Percentiles rank a stretch among this genome's conserved stretches.
Evolutionary conservation across 1,284 basidiomycete genomes (phyloP).

Genomic region (Leccinum fuscescens): DNA sequence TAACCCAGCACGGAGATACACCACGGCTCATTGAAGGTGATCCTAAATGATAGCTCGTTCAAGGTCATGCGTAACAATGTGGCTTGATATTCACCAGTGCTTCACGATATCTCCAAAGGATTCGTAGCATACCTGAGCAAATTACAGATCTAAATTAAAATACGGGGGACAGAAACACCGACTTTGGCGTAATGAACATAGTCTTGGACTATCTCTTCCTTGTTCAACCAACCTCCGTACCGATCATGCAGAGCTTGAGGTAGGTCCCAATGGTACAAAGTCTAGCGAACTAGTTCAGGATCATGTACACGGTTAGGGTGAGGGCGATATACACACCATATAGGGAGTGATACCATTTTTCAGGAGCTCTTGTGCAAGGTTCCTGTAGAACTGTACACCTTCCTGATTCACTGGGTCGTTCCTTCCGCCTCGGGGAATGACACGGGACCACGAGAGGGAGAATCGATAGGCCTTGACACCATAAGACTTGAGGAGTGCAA

Average conservation of each 20-base stretch:
- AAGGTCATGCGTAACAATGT: background rate
- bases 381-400: constrained; percentile 40
- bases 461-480: constrained; percentile 42
- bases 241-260: constrained; percentile 42
- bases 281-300: background rate
- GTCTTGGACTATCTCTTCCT: constrained; percentile 36
- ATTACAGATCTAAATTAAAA: background rate
- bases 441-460: constrained; percentile 44
- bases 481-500: constrained; percentile 40
- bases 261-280: constrained; percentile 23
- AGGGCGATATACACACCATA: constrained; percentile 25
- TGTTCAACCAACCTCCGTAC: constrained; percentile 47
- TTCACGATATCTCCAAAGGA: constrained; percentile 10
- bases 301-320: background rate
- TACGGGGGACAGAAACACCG: background rate
- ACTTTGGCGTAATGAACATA: constrained; percentile 11
- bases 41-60: constrained; percentile 25
- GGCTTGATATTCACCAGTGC: background rate
- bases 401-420: constrained; percentile 42
- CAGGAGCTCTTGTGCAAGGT: constrained; percentile 40
- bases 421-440: constrained; percentile 42
- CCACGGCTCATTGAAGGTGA: constrained; percentile 43
- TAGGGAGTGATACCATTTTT: constrained; percentile 41
- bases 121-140: constrained; percentile 8
- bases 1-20: constrained; percentile 39